Evolutionary conservation across 2,329 filamentous ascomycete species (phyloP).

Genomic region (Gaeumannomyces sp.): DNA sequence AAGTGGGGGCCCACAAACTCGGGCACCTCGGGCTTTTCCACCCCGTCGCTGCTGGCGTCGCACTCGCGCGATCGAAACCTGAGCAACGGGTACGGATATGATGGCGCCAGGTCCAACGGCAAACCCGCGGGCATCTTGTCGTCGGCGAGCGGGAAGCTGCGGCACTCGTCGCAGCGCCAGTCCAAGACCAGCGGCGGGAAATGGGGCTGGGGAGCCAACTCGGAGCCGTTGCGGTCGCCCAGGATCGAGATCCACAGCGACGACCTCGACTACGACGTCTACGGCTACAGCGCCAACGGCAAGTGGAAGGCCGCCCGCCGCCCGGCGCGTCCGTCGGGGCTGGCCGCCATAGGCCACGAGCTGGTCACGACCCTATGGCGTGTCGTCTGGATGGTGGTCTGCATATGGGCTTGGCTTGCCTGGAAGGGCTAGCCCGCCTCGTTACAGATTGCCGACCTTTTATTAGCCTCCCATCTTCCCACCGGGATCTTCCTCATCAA

Average conservation of each 20-base stretch:
- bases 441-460: background rate
- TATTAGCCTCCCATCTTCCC: background rate
- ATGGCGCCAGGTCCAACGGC: conserved; percentile 5
- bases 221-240: conserved; percentile 29
- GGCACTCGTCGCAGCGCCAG: conserved; percentile 21
- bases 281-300: conserved; percentile 31
- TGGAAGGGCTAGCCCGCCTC: conserved; percentile 46
- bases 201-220: conserved; percentile 38
- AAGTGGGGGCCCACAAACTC: conserved; percentile 13
- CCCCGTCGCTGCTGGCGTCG: conserved; percentile 18
- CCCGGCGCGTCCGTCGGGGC: conserved; percentile 17
- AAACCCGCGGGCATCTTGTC: conserved; percentile 12
- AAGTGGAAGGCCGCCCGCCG: conserved; percentile 27
- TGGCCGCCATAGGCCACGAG: conserved; percentile 44
- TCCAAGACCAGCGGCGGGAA: conserved; percentile 16
- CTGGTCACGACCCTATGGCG: conserved; percentile 54
- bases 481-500: no score
- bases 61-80: conserved; percentile 22
- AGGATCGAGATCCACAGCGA: conserved; percentile 45
- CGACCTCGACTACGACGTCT: conserved; percentile 38
- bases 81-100: conserved; percentile 7
- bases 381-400: conserved; percentile 56
- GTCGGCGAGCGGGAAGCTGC: conserved; percentile 14
- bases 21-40: conserved; percentile 27
- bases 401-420: conserved; percentile 62